Evolutionary conservation across 2,329 filamentous ascomycete species (phyloP).

Genomic region (Remersonia thermophila): DNA sequence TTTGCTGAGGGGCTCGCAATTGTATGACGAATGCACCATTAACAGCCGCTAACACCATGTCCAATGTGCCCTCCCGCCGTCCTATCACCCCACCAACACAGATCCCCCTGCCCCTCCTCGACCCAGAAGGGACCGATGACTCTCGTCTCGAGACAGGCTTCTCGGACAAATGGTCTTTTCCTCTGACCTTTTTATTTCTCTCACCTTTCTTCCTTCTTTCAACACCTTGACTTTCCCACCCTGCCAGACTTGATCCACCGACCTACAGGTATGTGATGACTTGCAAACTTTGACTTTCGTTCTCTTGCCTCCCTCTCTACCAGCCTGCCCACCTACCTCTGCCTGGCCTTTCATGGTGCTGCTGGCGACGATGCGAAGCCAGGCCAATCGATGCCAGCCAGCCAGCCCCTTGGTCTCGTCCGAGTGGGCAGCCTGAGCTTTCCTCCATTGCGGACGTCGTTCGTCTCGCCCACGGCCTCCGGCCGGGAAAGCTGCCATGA

Average conservation of each 20-base stretch:
- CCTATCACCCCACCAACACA: conserved; percentile 17
- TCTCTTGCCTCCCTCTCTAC: no score
- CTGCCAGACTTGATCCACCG: not conserved
- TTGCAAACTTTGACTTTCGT: no score
- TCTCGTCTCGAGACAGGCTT: not conserved
- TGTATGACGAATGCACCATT: conserved; percentile 5
- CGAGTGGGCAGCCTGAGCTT: no score
- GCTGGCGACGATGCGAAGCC: not conserved
- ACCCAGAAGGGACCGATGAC: not conserved
- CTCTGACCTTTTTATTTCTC: conserved; percentile 2
- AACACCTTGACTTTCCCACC: not conserved
- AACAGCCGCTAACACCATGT: conserved; percentile 11
- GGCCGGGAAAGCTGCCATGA: no score
- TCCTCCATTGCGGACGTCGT: no score
- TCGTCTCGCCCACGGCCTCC: no score
- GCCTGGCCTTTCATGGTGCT: no score
- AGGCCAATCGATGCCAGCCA: not conserved
- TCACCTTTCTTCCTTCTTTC: conserved; percentile 1
- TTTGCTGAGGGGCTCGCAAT: conserved; percentile 2
- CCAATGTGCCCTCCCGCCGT: conserved; percentile 1
- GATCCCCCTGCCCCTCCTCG: conserved; percentile 15
- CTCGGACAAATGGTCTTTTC: conserved; percentile 4
- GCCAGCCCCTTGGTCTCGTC: no score
- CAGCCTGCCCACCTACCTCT: no score
- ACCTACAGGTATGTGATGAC: not conserved